These are phyloP conservation scores for Saccharomycopsis sp. DNA, from an alignment of 805 yeast species.

Conservation along the genomic window DNA sequence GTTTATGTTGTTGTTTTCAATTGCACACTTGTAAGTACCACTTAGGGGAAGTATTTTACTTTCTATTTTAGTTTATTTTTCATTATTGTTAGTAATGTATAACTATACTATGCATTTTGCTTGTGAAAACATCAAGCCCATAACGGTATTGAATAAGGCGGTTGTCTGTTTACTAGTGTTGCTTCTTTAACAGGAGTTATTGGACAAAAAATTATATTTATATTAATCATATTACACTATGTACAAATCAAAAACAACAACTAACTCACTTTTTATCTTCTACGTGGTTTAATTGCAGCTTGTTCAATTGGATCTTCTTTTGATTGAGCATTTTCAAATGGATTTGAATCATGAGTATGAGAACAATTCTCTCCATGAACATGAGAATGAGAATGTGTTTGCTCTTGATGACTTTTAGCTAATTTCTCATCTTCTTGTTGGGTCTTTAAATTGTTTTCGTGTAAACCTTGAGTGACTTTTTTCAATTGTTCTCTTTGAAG, in stretches of 20 bases:
- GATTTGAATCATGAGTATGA: background rate
- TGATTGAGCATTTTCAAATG: constrained; percentile 1
- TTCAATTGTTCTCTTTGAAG: constrained; percentile 10
- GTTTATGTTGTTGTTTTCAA: too few species aligned
- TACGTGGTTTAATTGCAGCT: constrained; percentile 30
- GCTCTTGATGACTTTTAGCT: background rate
- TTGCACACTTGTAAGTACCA: too few species aligned
- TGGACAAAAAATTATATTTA: too few species aligned
- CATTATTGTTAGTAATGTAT: too few species aligned
- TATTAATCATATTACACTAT: background rate
- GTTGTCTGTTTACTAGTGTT: too few species aligned
- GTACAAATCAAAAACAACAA: background rate
- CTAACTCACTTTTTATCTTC: constrained; percentile 8
- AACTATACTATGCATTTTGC: too few species aligned
- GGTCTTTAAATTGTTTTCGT: background rate
- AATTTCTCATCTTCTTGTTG: background rate
- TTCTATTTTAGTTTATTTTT: too few species aligned
- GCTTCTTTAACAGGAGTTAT: too few species aligned
- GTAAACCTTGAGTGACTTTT: constrained; percentile 5
- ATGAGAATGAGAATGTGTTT: background rate
- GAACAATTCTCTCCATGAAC: background rate
- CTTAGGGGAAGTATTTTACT: too few species aligned
- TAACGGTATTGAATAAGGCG: too few species aligned
- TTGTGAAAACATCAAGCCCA: too few species aligned
- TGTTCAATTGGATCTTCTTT: constrained; percentile 27